Percentiles rank a stretch among this genome's conserved stretches.
phyloP scores from a whole-genome alignment of 371 early-diverging fungal species.

The Syncephalis fuscata region DNA sequence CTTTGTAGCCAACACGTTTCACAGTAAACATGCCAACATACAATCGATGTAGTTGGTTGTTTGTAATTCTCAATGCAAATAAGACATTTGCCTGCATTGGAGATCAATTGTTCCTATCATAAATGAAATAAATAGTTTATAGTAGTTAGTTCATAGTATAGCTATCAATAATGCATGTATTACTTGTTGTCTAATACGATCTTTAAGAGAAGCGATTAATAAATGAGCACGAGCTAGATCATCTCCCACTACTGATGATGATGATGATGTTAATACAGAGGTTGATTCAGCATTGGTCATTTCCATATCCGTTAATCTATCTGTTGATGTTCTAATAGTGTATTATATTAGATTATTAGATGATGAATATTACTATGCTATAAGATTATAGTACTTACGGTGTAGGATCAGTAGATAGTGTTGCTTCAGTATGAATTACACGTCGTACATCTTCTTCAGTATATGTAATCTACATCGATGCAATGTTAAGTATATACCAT shows the following conservation, averaged over 20 bases:
- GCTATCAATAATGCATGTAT: too few species aligned
- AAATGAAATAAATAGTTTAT: too few species aligned
- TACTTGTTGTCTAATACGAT: conserved; percentile 1
- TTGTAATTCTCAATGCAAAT: conserved; percentile 68
- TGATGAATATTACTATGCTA: too few species aligned
- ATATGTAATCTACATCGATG: too few species aligned
- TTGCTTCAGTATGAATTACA: not conserved
- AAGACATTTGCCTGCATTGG: conserved; percentile 25
- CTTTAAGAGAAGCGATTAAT: not conserved
- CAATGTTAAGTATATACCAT: too few species aligned
- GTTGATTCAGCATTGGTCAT: too few species aligned
- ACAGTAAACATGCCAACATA: conserved; percentile 91
- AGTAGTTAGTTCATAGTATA: too few species aligned
- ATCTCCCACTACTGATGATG: not conserved
- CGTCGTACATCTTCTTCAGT: conserved; percentile 8
- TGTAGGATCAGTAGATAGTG: not conserved
- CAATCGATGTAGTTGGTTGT: conserved; percentile 54
- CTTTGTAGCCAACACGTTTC: conserved; percentile 78
- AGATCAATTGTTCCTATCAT: not conserved
- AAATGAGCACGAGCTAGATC: not conserved
- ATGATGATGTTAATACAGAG: not conserved
- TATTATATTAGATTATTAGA: too few species aligned
- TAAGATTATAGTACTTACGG: too few species aligned
- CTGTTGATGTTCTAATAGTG: too few species aligned
- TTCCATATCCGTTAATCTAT: too few species aligned